Base-by-base conservation (phyloP, 2,329 filamentous ascomycete species). In the Plectosphaerella sp. region DNA sequence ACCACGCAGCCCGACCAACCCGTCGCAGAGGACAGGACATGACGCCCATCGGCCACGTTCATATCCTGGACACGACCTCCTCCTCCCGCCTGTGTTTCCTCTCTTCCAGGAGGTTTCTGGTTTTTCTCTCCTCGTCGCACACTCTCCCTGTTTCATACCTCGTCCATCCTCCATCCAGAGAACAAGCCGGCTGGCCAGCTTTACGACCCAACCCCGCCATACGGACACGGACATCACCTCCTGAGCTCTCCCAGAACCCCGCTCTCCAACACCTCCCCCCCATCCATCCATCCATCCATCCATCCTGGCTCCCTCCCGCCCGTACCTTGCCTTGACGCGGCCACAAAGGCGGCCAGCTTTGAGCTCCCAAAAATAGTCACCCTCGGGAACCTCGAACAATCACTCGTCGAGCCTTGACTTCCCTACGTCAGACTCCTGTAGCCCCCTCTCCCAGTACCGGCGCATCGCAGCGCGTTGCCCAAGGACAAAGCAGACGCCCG, bases 311-410 rank as follows among this genome's bases (percentile, higher is more conserved):
- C 46, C 43, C 51, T 51, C 46, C 43, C 51, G 48, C 50, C 53
- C 51, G 46, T 50, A 49, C 47, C 46, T 39, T 28, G 54, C 35
- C 49, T 52, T 54, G 50, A 51, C 35, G 49, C 51, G 52, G 48
- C 50, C 54, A 57, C 54, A 45, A 42, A 54, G 45, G 24, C 49
- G 28, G 48, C 55, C 52, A 52, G 47, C 51, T 57, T 52, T n/a
- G 37, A 55, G 57, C 54, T 60, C 58, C 58, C 58, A 60, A 59
- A 58, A 58, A 60, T 59, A 60, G 58, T 56, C 55, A 7, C 8
- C 4, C 28, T 33, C 28, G 28, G 28, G 28, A 33, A 33, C 28
- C 28, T 33, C 28, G 28, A 33, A 33, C 11, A 9, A 33, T 33
- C 28, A 33, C 28, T 33, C 28, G 28, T 33, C 28, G 8, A 12